Evolutionary conservation across 441 rosid genomes (phyloP).

Genomic region (Brassica balearica): DNA sequence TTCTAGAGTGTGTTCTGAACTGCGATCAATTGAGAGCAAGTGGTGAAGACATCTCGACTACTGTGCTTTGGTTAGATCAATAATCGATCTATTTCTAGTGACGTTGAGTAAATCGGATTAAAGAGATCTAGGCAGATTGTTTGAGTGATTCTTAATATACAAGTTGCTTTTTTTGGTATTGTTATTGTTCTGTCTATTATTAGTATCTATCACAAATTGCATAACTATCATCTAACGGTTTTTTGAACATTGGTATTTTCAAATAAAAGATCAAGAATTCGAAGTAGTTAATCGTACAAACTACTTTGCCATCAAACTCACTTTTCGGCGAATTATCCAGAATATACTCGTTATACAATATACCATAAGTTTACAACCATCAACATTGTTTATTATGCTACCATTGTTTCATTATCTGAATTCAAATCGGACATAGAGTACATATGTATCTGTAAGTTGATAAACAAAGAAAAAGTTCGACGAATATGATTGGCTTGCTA

Average conservation of each 20-base stretch:
- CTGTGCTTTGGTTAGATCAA: too few species aligned
- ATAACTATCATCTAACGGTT: too few species aligned
- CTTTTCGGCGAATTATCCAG: background rate
- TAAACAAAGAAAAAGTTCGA: background rate
- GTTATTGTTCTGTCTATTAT: too few species aligned
- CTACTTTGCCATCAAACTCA: background rate
- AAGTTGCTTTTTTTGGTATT: too few species aligned
- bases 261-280: background rate
- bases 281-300: background rate
- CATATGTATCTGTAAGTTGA: background rate
- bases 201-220: too few species aligned
- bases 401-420: background rate
- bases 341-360: background rate
- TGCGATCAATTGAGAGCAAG: too few species aligned
- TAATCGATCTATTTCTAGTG: too few species aligned
- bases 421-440: background rate
- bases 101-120: too few species aligned
- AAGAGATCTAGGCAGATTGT: too few species aligned
- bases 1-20: too few species aligned
- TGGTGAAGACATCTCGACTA: too few species aligned
- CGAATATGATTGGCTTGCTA: constrained; percentile 11
- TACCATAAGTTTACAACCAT: background rate
- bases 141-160: too few species aligned
- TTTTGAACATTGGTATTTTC: background rate
- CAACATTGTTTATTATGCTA: background rate